A percentile compares a stretch with the other conserved stretches of the same genome.
Evolutionary conservation across 495 filamentous ascomycete genomes (phyloP).

Genomic region (Penicillium paxilli): DNA sequence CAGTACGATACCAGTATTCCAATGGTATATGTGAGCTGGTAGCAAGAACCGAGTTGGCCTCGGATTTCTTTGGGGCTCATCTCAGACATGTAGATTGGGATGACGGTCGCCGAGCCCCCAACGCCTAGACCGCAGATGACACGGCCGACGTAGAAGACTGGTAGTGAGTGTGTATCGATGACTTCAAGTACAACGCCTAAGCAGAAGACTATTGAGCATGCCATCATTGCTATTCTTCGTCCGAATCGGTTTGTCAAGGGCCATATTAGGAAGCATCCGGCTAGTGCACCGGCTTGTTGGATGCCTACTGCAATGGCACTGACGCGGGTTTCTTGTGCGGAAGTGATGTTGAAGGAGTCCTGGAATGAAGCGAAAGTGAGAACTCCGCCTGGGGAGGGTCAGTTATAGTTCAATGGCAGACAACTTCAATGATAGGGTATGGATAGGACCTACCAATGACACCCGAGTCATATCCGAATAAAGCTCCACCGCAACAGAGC

Average conservation of each 20-base stretch:
- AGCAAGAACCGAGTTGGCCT: conserved; percentile 52
- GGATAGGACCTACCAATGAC: conserved; percentile 35
- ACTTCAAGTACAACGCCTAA: conserved; percentile 47
- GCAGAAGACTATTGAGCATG: conserved; percentile 47
- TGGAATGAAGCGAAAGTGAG: conserved; percentile 49
- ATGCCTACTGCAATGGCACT: conserved; percentile 47
- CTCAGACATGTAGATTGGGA: conserved; percentile 59
- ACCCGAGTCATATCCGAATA: conserved; percentile 48
- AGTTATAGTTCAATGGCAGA: background rate
- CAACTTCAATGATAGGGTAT: too few species aligned
- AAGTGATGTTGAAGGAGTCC: conserved; percentile 38
- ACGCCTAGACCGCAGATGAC: conserved; percentile 58
- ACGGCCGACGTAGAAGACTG: conserved; percentile 46
- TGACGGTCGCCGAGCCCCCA: conserved; percentile 55
- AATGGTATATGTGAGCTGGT: conserved; percentile 54
- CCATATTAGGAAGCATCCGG: conserved; percentile 52
- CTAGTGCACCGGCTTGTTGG: conserved; percentile 48
- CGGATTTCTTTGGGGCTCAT: conserved; percentile 57
- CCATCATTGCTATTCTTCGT: conserved; percentile 42
- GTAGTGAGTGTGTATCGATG: conserved; percentile 41
- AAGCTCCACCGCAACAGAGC: conserved; percentile 42
- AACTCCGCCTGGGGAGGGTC: conserved; percentile 38
- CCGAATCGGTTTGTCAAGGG: conserved; percentile 46
- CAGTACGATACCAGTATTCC: conserved; percentile 55
- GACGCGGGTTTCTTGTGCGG: conserved; percentile 35